A percentile compares a stretch with the other conserved stretches of the same genome.
phyloP scores from a whole-genome alignment of 805 yeast species.

The Wickerhamiella siamensis region DNA sequence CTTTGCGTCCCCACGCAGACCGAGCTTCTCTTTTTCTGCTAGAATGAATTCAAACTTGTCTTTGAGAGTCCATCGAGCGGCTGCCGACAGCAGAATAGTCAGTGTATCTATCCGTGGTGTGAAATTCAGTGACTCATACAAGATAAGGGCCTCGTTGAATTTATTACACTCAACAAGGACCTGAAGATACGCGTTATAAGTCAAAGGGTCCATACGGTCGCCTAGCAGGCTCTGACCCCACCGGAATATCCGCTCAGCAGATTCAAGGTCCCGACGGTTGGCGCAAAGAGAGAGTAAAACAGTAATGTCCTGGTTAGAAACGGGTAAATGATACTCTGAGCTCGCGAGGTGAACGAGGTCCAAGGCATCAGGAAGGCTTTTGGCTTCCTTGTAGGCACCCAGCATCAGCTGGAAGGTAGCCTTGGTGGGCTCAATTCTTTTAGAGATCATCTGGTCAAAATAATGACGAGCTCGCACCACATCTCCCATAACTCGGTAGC shows the following conservation, averaged over 20 bases:
- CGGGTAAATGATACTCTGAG: slow-evolving; percentile 11
- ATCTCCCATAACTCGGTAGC: slow-evolving; percentile 29
- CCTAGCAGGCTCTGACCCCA: slow-evolving; percentile 16
- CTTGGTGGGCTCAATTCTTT: slow-evolving; percentile 21
- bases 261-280: slow-evolving; percentile 15
- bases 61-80: slow-evolving; percentile 10
- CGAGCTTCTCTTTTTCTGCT: background rate
- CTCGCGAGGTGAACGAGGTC: slow-evolving; percentile 15
- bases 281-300: slow-evolving; percentile 21
- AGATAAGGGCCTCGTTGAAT: slow-evolving; percentile 21
- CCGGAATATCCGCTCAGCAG: slow-evolving; percentile 19
- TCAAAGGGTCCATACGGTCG: slow-evolving; percentile 15
- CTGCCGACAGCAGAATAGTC: slow-evolving; percentile 16
- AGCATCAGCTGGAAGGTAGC: slow-evolving; percentile 27
- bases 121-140: slow-evolving; percentile 16
- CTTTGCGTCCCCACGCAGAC: slow-evolving; percentile 7
- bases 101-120: slow-evolving; percentile 16
- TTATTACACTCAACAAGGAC: slow-evolving; percentile 22
- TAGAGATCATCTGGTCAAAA: slow-evolving; percentile 25
- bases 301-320: slow-evolving; percentile 17
- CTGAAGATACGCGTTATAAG: slow-evolving; percentile 24
- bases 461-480: slow-evolving; percentile 26
- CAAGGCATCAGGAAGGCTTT: slow-evolving; percentile 27
- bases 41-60: slow-evolving; percentile 1
- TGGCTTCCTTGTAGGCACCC: slow-evolving; percentile 25